Base-by-base conservation (phyloP, 257 asterid genomes). In the Solanum lycopersicoides region DNA sequence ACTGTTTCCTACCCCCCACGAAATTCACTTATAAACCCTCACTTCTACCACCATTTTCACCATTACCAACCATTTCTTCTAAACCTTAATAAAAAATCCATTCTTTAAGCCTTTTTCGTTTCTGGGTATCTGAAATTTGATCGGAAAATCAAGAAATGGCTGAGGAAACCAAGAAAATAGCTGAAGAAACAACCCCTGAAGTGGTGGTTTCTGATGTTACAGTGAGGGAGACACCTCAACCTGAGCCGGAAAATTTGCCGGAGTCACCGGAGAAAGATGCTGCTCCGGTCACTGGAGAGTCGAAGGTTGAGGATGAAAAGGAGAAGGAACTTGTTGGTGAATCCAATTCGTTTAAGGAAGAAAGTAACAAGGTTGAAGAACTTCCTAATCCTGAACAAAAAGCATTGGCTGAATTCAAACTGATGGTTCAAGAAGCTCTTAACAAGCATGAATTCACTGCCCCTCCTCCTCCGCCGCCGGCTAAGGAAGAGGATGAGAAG, bases 371-470 rank as follows among this genome's bases (percentile, higher is more conserved):
- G 85, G 97, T 92, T 39, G 98, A 92, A 42, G 99, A 97, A 76
- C 96, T 95, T 8, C 93, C 96, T 14, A 97, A 95, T 82, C 99
- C 98, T 3, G 95, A 97, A 25, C 94, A 95, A 92, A 95, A 95
- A 47, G 98, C 98, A n/a, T 83, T 97, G 90, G 99, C 96, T 79
- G 99, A 97, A 63, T 91, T 96, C 91, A 96, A 96, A 47, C 65
- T 69, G 77, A 66, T 95, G 90, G 91, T 96, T 82, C 95, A 88
- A 86, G 95, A 93, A 75, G 98, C 99, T 3, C 94, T 97, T 84
- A 89, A 89, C 88, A 97, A 95, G 89, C 96, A 91, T 45, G 98
- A 94, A 37, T 97, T 97, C 92, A 95, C 98, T 32, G 89, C 96
- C 4, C 98, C 98, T 0, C 98, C 94, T 0, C 97, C 95, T 21